Evolutionary conservation across 176 grass and related monocot species (phyloP).

Genomic region (Eragrostis nindensis): DNA sequence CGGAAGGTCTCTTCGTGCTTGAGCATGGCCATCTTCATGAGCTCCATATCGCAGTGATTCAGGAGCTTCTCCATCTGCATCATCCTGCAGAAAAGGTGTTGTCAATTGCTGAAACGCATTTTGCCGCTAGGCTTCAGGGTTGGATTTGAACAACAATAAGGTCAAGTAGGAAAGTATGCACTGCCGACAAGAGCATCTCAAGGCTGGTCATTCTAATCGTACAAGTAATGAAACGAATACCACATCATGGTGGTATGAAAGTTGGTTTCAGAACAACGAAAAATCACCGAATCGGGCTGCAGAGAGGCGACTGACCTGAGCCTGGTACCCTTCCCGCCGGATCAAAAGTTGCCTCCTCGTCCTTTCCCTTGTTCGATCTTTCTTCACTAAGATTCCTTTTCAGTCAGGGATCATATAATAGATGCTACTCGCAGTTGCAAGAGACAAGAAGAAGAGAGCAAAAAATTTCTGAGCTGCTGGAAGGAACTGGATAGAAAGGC

Average conservation of each 20-base stretch:
- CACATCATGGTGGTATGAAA: not conserved
- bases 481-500: not conserved
- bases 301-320: slow-evolving; percentile 1
- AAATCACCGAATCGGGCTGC: not conserved
- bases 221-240: not conserved
- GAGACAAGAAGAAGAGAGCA: not conserved
- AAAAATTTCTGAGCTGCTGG: slow-evolving; percentile 9
- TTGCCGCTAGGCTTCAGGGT: not conserved
- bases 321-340: not conserved
- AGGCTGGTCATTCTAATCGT: not conserved
- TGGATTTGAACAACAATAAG: not conserved
- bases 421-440: slow-evolving; percentile 14
- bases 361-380: not conserved
- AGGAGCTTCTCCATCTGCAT: slow-evolving; percentile 58
- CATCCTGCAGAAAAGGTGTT: not conserved
- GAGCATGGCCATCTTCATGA: slow-evolving; percentile 78
- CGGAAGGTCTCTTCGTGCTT: slow-evolving; percentile 77
- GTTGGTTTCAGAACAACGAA: not conserved
- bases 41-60: slow-evolving; percentile 64
- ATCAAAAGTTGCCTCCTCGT: slow-evolving; percentile 11
- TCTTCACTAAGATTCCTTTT: slow-evolving; percentile 17
- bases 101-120: not conserved
- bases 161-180: not conserved
- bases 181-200: not conserved
- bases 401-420: not conserved